Evolutionary conservation across 1,139 yeast genomes (phyloP), one percentile per base, ranked within the genome.

Genomic region (Saccharomyces pastorianus): DNA sequence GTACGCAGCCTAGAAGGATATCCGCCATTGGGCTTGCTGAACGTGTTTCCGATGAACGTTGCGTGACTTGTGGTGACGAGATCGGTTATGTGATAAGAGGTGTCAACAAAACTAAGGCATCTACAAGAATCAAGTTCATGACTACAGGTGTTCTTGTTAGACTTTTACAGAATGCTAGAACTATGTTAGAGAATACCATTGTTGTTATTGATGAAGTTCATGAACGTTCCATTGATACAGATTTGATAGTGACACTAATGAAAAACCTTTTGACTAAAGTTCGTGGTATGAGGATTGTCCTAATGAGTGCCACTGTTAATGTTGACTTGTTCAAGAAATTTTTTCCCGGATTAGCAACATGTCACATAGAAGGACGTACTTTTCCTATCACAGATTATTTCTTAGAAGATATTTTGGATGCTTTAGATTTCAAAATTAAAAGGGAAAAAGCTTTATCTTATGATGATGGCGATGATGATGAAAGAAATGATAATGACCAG

Each of bases 261-360:
- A 89, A 88, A 64, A 78, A 78, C 47, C 71, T 88, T 9, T 61
- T 80, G 59, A 69, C 72, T 6, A 71, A 73, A 55, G 68, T 71
- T 34, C 71, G 73, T 49, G 76, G 82, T 2, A 67, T 91, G 57
- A 88, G 83, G 64, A 75, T 93, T 42, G 77, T 93, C 7, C 75
- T 93, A 51, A 93, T 93, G 98, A 88, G 96, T 64, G 99, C 99
- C 3, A 93, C 98, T 0, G 91, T 91, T 51, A 88, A 89, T 62
- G 79, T 84, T 1, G 76, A 77, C n/a, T 76, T 81, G 27, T 91
- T 90, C 71, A 75, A 78, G 53, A 72, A 76, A 17, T 91, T 86
- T 64, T 91, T 91, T 71, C 61, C 72, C 4, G 68, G 67, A 2
- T 54, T 74, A 31, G 69, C 66, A 7, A 68, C 84, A 57, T 75